Conservation (phyloP, 2,329 filamentous ascomycete genomes). For the Aspergillus unguis region DNA sequence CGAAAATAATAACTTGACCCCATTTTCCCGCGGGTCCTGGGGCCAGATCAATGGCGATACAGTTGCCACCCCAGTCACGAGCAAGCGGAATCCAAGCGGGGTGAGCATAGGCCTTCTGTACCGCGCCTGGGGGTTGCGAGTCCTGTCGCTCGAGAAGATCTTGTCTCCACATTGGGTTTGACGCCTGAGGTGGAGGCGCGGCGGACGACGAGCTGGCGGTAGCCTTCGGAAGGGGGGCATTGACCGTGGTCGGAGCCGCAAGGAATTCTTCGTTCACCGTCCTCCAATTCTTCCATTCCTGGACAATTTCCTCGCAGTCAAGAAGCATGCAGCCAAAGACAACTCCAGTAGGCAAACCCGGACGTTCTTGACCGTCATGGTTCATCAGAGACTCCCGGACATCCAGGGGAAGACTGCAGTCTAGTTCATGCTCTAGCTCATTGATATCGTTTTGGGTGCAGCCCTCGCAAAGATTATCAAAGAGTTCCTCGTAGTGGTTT, state of each 20-base stretch:
- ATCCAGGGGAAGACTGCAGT: slow-evolving; percentile 89
- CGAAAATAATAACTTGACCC: slow-evolving; percentile 96
- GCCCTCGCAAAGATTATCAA: slow-evolving; percentile 87
- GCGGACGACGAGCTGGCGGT: slow-evolving; percentile 63
- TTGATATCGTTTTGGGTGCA: slow-evolving; percentile 94
- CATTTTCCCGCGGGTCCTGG: slow-evolving; percentile 86
- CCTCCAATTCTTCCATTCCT: slow-evolving; percentile 97
- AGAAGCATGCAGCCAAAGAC: slow-evolving; percentile 93
- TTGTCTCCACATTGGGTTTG: slow-evolving; percentile 73
- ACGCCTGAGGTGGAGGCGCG: slow-evolving; percentile 52
- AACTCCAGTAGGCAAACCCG: slow-evolving; percentile 84
- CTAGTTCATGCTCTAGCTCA: slow-evolving; percentile 91
- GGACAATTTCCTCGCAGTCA: slow-evolving; percentile 96
- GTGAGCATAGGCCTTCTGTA: slow-evolving; percentile 91
- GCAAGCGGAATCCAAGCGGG: slow-evolving; percentile 93
- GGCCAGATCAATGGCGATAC: slow-evolving; percentile 86
- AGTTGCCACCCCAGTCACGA: slow-evolving; percentile 98
- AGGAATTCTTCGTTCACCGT: slow-evolving; percentile 89
- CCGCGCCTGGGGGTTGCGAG: slow-evolving; percentile 77
- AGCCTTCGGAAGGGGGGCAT: slow-evolving; percentile 66
- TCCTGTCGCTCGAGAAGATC: slow-evolving; percentile 81
- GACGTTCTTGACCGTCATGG: slow-evolving; percentile 96
- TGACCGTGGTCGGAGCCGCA: slow-evolving; percentile 51
- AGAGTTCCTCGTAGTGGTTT: slow-evolving; percentile 91
- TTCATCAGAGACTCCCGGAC: slow-evolving; percentile 85